Evolutionary conservation across 768 basidiomycete species (phyloP), one percentile per base, ranked within the genome.

Genomic region (Russula ochroleuca): DNA sequence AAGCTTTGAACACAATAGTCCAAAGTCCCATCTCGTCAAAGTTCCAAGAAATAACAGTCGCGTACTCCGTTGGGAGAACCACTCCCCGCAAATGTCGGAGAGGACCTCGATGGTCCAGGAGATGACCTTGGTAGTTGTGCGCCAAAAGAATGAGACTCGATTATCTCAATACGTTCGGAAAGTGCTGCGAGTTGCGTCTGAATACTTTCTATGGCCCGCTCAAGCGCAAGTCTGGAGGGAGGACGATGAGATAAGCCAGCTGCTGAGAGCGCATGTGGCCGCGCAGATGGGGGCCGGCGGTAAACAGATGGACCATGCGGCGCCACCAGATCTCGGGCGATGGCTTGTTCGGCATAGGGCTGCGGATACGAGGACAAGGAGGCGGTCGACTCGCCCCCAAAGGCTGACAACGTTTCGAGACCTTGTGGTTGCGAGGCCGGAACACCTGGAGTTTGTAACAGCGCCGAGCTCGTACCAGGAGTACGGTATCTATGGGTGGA

Each of bases 181-280:
- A 94, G 80, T 7, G 91, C 91, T 0, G 90, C 90, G 21, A 94
- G 75, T 66, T 92, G 88, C 0, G 85, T 83, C 72, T 95, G 92
- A 56, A 93, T 81, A 65, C 81, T 85, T 73, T 94, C 90, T 21
- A 94, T 77, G 0, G 89, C 89, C 51, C 82, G 82, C 72, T 94
- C 92, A 58, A 95, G 77, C 8, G 81, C 77, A 41, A 80, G 73
- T 21, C 78, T 75, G 9, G 85, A 83, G 25, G 78, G 75, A 3
- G 84, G 80, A 50, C 81, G 75, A 11, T 78, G 73, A 3, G 72
- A 57, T 11, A 65, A 49, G 28, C 67, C 67, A 17, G 40, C 11
- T 54, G 50, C 49, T 6, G 63, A 68, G n/a, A 65, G 70, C 14
- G 65, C 61, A 57, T 64, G 65, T 1, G 67, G 61, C 33, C 68